Evolutionary conservation across 2,329 filamentous ascomycete species (phyloP).

Genomic region (Paecilomyces dactylethromorphus): DNA sequence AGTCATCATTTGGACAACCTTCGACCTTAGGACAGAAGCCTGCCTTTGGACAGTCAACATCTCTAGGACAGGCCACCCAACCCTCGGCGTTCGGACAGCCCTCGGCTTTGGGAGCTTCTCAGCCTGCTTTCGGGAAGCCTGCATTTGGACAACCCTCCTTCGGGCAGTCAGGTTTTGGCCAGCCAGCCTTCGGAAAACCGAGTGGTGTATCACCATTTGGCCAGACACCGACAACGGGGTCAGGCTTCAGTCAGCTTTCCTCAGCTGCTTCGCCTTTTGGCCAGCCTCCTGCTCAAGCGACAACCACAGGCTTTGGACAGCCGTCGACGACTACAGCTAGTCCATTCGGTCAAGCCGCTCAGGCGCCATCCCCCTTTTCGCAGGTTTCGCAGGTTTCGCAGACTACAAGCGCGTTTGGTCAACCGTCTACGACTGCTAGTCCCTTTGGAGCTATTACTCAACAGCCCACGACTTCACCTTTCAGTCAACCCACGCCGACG

Average conservation of each 20-base stretch:
- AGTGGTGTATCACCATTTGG: conserved; percentile 24
- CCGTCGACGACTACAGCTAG: conserved; percentile 12
- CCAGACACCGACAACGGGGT: conserved; percentile 19
- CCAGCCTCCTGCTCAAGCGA: conserved; percentile 13
- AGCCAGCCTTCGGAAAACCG: conserved; percentile 3
- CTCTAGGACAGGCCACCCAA: background rate
- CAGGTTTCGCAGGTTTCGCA: conserved; percentile 30
- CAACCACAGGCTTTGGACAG: conserved; percentile 24
- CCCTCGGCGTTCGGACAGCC: conserved; percentile 15
- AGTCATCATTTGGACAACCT: conserved; percentile 18
- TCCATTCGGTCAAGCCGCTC: conserved; percentile 28
- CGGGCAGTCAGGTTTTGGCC: conserved; percentile 3
- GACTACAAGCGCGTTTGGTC: conserved; percentile 28
- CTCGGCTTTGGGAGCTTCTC: conserved; percentile 11
- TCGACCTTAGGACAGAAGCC: conserved; percentile 26
- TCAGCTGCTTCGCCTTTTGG: conserved; percentile 20
- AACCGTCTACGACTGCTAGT: conserved; percentile 15
- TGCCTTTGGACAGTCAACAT: conserved; percentile 22
- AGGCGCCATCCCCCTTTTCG: conserved; percentile 12
- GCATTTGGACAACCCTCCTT: conserved; percentile 22
- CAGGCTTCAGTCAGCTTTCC: conserved; percentile 3
- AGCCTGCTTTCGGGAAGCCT: conserved; percentile 30
- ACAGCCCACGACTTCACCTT: background rate
- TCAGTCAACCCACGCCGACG: background rate
- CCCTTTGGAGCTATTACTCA: conserved; percentile 7